These are phyloP conservation scores for Cladophialophora bantiana DNA, from an alignment of 2,329 filamentous ascomycete species.

Conservation along the genomic window DNA sequence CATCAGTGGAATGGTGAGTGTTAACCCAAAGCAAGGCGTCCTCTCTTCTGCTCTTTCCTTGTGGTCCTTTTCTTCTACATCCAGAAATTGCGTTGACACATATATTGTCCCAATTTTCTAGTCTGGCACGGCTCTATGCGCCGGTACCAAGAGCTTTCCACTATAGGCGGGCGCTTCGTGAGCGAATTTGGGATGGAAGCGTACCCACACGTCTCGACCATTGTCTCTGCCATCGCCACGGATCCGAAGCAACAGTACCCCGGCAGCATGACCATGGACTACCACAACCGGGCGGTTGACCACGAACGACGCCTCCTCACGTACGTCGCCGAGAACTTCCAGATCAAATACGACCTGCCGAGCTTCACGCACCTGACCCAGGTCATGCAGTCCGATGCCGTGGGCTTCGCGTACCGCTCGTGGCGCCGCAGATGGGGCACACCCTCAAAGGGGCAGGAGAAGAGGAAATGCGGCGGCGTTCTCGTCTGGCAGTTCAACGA, in stretches of 20 bases:
- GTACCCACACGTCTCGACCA: slow-evolving; percentile 82
- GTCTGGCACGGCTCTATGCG: slow-evolving; percentile 64
- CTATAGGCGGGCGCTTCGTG: slow-evolving; percentile 83
- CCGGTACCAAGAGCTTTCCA: slow-evolving; percentile 88
- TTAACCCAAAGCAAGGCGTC: slow-evolving; percentile 68
- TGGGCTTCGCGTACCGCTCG: slow-evolving; percentile 65
- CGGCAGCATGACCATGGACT: slow-evolving; percentile 85
- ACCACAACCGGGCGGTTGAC: slow-evolving; percentile 93
- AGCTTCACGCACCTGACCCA: slow-evolving; percentile 73
- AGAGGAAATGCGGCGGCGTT: slow-evolving; percentile 52
- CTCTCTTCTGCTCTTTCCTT: too few relatives aligned
- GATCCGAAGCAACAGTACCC: slow-evolving; percentile 77
- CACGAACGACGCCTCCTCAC: slow-evolving; percentile 84
- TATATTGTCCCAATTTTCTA: slow-evolving; percentile 57
- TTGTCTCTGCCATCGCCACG: slow-evolving; percentile 69
- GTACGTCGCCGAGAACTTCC: slow-evolving; percentile 88
- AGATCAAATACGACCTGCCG: slow-evolving; percentile 62
- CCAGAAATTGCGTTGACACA: slow-evolving; percentile 67
- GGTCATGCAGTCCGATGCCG: slow-evolving; percentile 65
- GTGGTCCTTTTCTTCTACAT: too few relatives aligned
- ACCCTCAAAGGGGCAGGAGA: slow-evolving; percentile 42
- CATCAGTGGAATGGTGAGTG: slow-evolving; percentile 80
- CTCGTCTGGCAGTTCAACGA: slow-evolving; percentile 58
- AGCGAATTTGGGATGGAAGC: slow-evolving; percentile 96
- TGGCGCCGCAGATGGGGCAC: slow-evolving; percentile 58